A percentile compares a stretch with the other conserved stretches of the same genome.
Conservation (phyloP, 257 asterid genomes). For the Phtheirospermum japonicum region DNA sequence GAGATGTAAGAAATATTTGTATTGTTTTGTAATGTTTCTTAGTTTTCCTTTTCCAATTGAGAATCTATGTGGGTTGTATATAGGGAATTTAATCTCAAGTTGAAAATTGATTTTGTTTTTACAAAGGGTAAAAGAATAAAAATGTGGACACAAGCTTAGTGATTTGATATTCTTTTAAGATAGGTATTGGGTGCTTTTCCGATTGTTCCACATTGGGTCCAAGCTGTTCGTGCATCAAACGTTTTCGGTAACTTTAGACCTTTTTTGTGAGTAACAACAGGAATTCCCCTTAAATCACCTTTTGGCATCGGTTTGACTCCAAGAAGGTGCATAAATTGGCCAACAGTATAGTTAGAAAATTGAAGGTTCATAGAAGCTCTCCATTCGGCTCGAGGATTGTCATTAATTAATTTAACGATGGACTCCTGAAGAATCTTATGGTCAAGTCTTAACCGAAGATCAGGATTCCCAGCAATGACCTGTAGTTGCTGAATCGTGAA, state of each 20-base stretch:
- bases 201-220: slow-evolving; percentile 82
- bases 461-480: slow-evolving; percentile 45
- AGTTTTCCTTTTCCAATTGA: not conserved
- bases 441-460: slow-evolving; percentile 36
- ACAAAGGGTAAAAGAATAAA: not conserved
- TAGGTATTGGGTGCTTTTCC: slow-evolving; percentile 19
- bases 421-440: slow-evolving; percentile 69
- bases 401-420: slow-evolving; percentile 54
- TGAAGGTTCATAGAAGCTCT: slow-evolving; percentile 77
- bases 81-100: not conserved
- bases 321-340: slow-evolving; percentile 78
- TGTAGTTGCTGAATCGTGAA: slow-evolving; percentile 19
- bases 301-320: slow-evolving; percentile 68
- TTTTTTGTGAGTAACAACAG: slow-evolving; percentile 49
- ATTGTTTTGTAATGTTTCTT: not conserved
- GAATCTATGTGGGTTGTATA: not conserved
- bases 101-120: not conserved
- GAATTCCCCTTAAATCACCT: slow-evolving; percentile 45
- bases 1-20: not conserved
- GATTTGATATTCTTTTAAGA: slow-evolving; percentile 1
- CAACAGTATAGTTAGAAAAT: slow-evolving; percentile 72
- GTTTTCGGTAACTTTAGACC: slow-evolving; percentile 53
- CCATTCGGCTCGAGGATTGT: slow-evolving; percentile 81
- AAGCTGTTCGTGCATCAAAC: slow-evolving; percentile 81
- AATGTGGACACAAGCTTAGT: not conserved